These are phyloP conservation scores for Arabis alpina DNA, from an alignment of 345 rosid species.

Conservation along the genomic window DNA sequence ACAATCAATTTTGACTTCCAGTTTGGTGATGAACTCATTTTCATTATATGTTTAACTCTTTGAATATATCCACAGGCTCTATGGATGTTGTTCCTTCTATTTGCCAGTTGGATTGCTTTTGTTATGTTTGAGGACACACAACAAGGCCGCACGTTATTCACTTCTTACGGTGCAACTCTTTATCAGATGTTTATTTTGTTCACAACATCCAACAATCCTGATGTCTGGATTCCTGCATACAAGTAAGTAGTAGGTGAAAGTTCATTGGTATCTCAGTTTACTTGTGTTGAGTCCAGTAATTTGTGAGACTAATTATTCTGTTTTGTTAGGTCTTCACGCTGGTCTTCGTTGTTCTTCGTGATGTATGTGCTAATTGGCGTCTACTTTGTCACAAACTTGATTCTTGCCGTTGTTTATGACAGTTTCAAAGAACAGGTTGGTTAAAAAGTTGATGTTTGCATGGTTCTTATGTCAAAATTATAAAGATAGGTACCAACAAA, in stretches of 20 bases:
- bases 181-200: constrained; percentile 89
- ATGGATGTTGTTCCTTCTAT: constrained; percentile 80
- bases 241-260: constrained; percentile 66
- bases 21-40: constrained; percentile 12
- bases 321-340: constrained; percentile 78
- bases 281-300: constrained; percentile 26
- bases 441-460: constrained; percentile 9
- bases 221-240: constrained; percentile 98
- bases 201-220: constrained; percentile 98
- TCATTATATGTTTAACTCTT: constrained; percentile 25
- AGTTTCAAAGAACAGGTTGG: constrained; percentile 93
- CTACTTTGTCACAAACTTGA: constrained; percentile 96
- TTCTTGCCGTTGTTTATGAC: constrained; percentile 97
- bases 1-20: constrained; percentile 27
- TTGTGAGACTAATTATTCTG: constrained; percentile 31
- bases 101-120: constrained; percentile 93
- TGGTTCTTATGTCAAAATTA: constrained; percentile 11
- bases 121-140: constrained; percentile 98
- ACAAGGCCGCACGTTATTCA: constrained; percentile 70
- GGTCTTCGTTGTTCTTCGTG: constrained; percentile 79
- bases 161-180: constrained; percentile 78
- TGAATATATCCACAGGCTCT: constrained; percentile 70
- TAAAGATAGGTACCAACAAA: background rate
- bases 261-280: constrained; percentile 7
- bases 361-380: constrained; percentile 87